A percentile compares a stretch with the other conserved stretches of the same genome.
These are phyloP conservation scores for Monilinia fructicola DNA, from an alignment of 2,329 filamentous ascomycete species.

Conservation along the genomic window DNA sequence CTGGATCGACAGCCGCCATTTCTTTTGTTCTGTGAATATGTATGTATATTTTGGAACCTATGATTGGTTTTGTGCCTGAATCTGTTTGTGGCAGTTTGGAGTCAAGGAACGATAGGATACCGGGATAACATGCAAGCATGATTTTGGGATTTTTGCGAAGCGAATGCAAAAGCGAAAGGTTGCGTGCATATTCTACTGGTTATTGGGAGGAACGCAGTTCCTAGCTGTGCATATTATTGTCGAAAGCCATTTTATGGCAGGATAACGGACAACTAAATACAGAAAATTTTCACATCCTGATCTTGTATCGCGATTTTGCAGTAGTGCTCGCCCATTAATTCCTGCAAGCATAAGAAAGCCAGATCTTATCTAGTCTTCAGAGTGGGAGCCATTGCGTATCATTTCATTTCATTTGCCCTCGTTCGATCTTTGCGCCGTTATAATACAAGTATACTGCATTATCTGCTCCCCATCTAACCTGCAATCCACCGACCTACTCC, in stretches of 20 bases:
- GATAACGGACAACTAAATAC: background rate
- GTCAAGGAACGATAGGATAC: background rate
- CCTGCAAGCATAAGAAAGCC: background rate
- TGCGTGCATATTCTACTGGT: background rate
- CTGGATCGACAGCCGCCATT: background rate
- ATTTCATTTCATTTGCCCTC: conserved; percentile 18
- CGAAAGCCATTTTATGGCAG: background rate
- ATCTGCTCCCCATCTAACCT: conserved; percentile 24
- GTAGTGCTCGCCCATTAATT: background rate
- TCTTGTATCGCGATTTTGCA: background rate
- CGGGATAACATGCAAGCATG: conserved; percentile 1
- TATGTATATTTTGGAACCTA: background rate
- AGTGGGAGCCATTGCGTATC: conserved; percentile 15
- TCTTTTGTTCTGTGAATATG: background rate
- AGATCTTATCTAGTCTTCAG: no score
- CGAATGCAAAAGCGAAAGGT: background rate
- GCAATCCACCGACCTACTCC: conserved; percentile 58
- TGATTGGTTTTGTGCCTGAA: background rate
- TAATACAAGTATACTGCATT: conserved; percentile 34
- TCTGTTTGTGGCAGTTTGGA: background rate
- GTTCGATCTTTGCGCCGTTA: conserved; percentile 33
- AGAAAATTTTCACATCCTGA: background rate
- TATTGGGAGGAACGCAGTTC: background rate
- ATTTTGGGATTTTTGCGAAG: background rate
- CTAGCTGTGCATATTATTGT: background rate